Evolutionary conservation across 768 basidiomycete species (phyloP).

Genomic region (Suillus luteus): DNA sequence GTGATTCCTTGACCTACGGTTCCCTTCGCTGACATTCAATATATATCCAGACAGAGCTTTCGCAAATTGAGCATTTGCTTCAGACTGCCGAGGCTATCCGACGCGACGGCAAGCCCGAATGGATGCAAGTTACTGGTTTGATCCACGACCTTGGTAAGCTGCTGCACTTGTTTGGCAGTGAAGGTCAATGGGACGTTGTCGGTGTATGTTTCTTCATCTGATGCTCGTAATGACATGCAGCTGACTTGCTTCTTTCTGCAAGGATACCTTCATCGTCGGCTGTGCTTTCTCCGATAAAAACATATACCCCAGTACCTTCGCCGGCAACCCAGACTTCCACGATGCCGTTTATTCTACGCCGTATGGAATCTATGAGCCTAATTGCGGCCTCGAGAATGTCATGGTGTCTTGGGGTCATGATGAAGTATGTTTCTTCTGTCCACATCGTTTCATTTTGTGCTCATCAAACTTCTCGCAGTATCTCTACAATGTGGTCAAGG

Average conservation of each 20-base stretch:
- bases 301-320: constrained; percentile 79
- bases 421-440: constrained; percentile 55
- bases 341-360: constrained; percentile 71
- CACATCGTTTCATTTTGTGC: background rate
- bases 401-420: constrained; percentile 94
- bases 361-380: constrained; percentile 72
- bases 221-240: background rate
- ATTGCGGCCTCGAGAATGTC: constrained; percentile 84
- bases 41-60: constrained; percentile 58
- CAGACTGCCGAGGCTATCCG: constrained; percentile 93
- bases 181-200: constrained; percentile 95
- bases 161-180: constrained; percentile 77
- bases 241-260: constrained; percentile 10
- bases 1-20: constrained; percentile 1
- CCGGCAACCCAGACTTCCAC: constrained; percentile 65
- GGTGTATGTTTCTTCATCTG: constrained; percentile 52
- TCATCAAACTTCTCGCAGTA: constrained; percentile 48
- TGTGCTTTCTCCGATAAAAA: constrained; percentile 85
- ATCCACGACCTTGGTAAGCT: constrained; percentile 92
- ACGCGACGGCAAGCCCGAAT: constrained; percentile 83
- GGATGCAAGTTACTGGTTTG: constrained; percentile 90
- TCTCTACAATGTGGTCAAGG: constrained; percentile 80
- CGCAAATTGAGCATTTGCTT: constrained; percentile 89
- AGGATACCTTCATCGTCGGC: constrained; percentile 82
- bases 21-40: constrained; percentile 15